Base-by-base conservation (phyloP, 2,329 filamentous ascomycete genomes). In the Cladosporium sp. region DNA sequence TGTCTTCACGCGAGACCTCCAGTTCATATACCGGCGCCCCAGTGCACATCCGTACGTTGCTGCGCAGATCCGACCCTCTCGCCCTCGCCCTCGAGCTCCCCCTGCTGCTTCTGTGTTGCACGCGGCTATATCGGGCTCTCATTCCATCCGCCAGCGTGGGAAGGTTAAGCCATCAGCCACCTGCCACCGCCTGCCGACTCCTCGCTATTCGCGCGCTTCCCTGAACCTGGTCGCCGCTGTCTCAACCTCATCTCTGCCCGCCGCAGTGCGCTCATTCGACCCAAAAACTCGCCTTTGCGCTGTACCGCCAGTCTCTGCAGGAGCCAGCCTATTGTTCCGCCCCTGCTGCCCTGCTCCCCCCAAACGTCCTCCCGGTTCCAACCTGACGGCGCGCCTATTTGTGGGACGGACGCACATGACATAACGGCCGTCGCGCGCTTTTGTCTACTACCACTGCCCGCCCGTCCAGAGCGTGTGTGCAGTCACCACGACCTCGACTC, bases 321-420 rank as follows among this genome's bases (percentile, higher is more conserved):
- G 23, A 63, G 30, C 30, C 60, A 56, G 49, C 49, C 60, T 46
- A 39, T 28, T 26, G 3, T 53, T 54, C 16, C 30, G 26, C 28
- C 46, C n/a, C 30, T 36, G 13, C 46, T 54, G n/a, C 39, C 39
- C 39, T 46, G 39, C 39, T 21, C 8, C 39, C 51, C 49, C 28
- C 21, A 53, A 28, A 53, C 49, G 14, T 28, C 18, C 51, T 30
- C 58, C 21, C 30, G 18, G 39, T 18, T 30, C 59, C 59, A 39
- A 58, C n/a, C 58, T 34, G 49, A 26, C 51, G 64, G 64, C 58
- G 64, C 53, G 58, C 43, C 63, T 48, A 51, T 49, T 36, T 28
- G 23, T 36, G 64, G 43, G 63, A 39, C 63, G 58, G 57, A 58
- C 63, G 60, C 66, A 65, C 57, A 68, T 69, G 68, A 69, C 67